Evolutionary conservation across 495 filamentous ascomycete species (phyloP), one percentile per base, ranked within the genome.

Genomic region (Penicillium salamii): DNA sequence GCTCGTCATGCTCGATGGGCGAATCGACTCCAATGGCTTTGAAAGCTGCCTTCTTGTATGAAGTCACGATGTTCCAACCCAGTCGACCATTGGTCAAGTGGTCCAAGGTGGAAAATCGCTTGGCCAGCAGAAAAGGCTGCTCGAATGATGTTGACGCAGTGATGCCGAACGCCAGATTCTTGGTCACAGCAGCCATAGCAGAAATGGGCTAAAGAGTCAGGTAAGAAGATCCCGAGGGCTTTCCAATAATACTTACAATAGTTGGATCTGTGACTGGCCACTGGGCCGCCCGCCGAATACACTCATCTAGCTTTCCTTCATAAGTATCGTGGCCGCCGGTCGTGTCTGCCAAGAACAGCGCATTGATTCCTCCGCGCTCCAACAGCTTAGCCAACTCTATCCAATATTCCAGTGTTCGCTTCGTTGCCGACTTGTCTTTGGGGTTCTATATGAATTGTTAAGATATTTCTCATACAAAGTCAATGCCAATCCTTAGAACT

Each of bases 1-100:
- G 71, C 63, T 84, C 72, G 46, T 85, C 83, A 55, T 86, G 82
- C 39, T 80, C 75, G 26, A 82, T 79, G 0, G 75, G 76, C 18
- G 55, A 72, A 8, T 83, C 75, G 11, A 80, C 56, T 0, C 80
- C 82, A 42, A 83, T 78, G 5, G 77, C 78, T 51, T 80, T 80
- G 52, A 78, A 78, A 5, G 81, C 79, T 0, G 76, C 65, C 46
- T 84, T 81, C 58, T 78, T 79, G 62, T 76, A 86, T 0, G 71
- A 77, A 5, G 81, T 84, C 12, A 85, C 81, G 31, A 87, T 83
- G 47, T 85, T 87, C 83, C 82, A 85, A 0, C 76, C 82, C 32
- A 86, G 63, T 3, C 81, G 70, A 0, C 80, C 82, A 1, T 76
- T 66, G 0, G 80, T 84, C 15, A 83, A 65, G 55, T 86, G 82